Evolutionary conservation across 2,329 filamentous ascomycete species (phyloP), one percentile per base, ranked within the genome.

Genomic region (Colletotrichum gigasporum): DNA sequence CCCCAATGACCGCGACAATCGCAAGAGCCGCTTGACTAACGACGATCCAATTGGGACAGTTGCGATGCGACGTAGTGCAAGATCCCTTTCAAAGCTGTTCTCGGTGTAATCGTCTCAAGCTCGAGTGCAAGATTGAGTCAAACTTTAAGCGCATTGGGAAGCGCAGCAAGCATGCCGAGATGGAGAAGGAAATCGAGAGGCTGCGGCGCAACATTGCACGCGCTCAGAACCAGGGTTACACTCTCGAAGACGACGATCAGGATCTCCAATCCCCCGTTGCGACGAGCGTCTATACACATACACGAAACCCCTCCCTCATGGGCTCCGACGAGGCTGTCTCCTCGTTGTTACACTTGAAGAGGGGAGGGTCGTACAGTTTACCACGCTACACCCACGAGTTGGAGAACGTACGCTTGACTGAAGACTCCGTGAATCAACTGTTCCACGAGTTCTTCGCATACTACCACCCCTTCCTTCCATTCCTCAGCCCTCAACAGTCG

Each of bases 111-210:
- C 91, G 93, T 71, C 86, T 94, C 73, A 92, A 91, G 77, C 88
- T 95, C 66, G 87, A 90, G 66, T 96, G 92, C 83, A 92, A 93
- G 76, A 95, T 96, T 76, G 91, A 95, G 76, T 92, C 91, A 72
- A 93, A 94, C 77, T 95, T 95, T 80, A 94, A 94, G 83, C 89
- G 92, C 70, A 83, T 94, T 16, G 91, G 92, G 67, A 96, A 96
- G 81, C 87, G 92, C 41, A 91, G 88, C 68, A 91, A 92, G 75
- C 91, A 95, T 77, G 91, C 91, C 71, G 92, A 94, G 78, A 94
- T 94, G 91, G 91, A 93, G 74, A 91, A 89, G 78, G 91, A 94
- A 76, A 92, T 94, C 72, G 90, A 92, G 62, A 87, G 83, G 67
- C 78, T 91, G 69, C 86, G 89, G 53, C 85, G 87, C 45, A 87